These are phyloP conservation scores for Neospora caninum DNA, from an alignment of 169 alveolate genomes.

Conservation along the genomic window DNA sequence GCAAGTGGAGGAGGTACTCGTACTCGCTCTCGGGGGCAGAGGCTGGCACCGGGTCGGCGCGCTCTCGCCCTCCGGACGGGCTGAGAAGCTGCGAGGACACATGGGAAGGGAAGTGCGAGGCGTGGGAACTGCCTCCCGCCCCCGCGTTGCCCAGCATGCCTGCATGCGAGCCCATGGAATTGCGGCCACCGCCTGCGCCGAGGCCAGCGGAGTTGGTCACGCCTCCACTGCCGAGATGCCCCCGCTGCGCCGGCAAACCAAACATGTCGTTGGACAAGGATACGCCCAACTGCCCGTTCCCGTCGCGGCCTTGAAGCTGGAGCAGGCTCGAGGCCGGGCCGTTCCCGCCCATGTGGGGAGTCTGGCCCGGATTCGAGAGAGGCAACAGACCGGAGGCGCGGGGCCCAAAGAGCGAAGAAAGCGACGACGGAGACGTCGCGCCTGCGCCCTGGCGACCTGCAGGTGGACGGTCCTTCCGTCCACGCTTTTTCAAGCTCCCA, in stretches of 20 bases:
- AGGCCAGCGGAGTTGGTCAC: neutral
- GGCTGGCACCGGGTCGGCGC: slow-evolving; percentile 13
- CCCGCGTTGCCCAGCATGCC: neutral
- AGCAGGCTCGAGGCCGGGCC: neutral
- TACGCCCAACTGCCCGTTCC: neutral
- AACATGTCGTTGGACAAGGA: neutral
- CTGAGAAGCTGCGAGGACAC: neutral
- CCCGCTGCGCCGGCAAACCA: neutral
- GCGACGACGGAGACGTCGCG: neutral
- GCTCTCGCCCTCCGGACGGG: neutral
- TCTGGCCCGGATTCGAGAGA: neutral
- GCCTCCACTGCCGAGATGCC: neutral
- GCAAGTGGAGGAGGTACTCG: slow-evolving; percentile 79
- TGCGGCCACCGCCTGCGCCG: slow-evolving; percentile 6
- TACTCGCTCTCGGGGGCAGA: slow-evolving; percentile 64
- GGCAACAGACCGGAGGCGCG: neutral
- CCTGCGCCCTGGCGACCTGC: neutral
- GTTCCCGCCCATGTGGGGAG: neutral
- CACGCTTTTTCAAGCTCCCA: neutral
- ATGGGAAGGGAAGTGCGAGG: neutral
- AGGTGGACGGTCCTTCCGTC: neutral
- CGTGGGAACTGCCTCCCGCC: neutral
- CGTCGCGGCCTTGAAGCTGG: slow-evolving; percentile 21
- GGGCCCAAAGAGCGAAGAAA: neutral
- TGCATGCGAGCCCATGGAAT: neutral